Evolutionary conservation across 1,284 basidiomycete species (phyloP).

Genomic region (Spongispora temasekensis): DNA sequence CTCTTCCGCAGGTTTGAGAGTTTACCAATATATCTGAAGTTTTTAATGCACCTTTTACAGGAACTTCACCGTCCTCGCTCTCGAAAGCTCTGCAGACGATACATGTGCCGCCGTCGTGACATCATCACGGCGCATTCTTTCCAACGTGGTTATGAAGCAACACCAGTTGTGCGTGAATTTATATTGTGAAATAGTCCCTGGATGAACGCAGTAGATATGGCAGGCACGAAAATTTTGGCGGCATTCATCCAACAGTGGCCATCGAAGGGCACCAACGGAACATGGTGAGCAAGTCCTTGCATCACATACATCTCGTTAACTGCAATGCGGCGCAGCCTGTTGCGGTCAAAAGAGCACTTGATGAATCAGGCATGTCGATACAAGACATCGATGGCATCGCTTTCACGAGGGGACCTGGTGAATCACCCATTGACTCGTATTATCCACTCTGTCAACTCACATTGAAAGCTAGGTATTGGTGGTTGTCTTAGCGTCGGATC

Average conservation of each 20-base stretch:
- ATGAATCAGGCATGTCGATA: slow-evolving; percentile 59
- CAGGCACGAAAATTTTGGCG: slow-evolving; percentile 72
- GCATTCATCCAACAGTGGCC: slow-evolving; percentile 82
- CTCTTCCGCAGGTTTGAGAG: no score
- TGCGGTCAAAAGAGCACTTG: slow-evolving; percentile 70
- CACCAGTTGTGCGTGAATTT: slow-evolving; percentile 50
- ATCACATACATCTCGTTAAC: not conserved
- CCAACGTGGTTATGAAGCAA: slow-evolving; percentile 85
- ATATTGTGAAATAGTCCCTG: no score
- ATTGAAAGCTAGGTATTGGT: slow-evolving; percentile 56
- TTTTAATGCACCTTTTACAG: not conserved
- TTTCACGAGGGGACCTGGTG: slow-evolving; percentile 88
- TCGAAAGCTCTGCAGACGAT: slow-evolving; percentile 89
- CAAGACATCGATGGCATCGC: slow-evolving; percentile 82
- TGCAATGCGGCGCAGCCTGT: slow-evolving; percentile 54
- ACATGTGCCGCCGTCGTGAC: slow-evolving; percentile 84
- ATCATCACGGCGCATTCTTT: slow-evolving; percentile 65
- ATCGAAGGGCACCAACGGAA: slow-evolving; percentile 75
- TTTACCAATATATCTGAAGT: not conserved
- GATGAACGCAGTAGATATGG: not conserved
- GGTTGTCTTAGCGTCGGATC: slow-evolving; percentile 79
- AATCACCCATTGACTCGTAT: not conserved
- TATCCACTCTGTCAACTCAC: not conserved
- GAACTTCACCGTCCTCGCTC: slow-evolving; percentile 70
- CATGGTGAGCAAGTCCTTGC: slow-evolving; percentile 40